Evolutionary conservation across 768 basidiomycete genomes (phyloP), one percentile per base, ranked within the genome.

Genomic region (Calocybe cyanea): DNA sequence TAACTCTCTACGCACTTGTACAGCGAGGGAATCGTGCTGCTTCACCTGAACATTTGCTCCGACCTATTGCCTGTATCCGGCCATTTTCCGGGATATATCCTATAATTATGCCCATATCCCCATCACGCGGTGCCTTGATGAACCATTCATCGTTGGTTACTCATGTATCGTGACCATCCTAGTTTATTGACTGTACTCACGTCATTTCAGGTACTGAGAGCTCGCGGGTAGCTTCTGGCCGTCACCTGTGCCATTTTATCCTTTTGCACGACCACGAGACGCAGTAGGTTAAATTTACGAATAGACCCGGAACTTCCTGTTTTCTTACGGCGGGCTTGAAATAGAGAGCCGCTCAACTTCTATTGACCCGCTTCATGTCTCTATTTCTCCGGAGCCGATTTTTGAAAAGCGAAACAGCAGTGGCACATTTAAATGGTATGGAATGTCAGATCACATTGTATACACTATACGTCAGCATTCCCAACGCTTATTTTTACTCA

Each of bases 81-180:
- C 25, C 47, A 55, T 55, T 55, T 48, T 55, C 53, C 53, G 53
- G 47, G 24, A 41, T 43, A 41, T 28, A 32, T 31, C 48, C 53
- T 18, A 17, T 13, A 23, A 15, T 13, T 18, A 28, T 28, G 43
- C 41, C 38, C 39, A 36, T 24, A 34, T 33, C 15, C 15, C 30
- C 14, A 20, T 43, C 46, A 48, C 28, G 43, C 28, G 39, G 39
- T 23, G 25, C 33, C 28, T 34, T n/a, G n/a, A 5, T 18, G 7
- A 35, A 5, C 17, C 34, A 35, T 18, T 35, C 17, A 35, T 35
- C 7, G n/a, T 6, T 35, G 34, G n/a, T 14, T 5, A 7, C 14
- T 14, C 34, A 14, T 18, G 17, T 14, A 35, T 7, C 9, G 34
- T 5, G 13, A 18, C n/a, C 17, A 35, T 5, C 5, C 14, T n/a